Conservation (phyloP, 163 green algal species). For the Volvox carteri region DNA sequence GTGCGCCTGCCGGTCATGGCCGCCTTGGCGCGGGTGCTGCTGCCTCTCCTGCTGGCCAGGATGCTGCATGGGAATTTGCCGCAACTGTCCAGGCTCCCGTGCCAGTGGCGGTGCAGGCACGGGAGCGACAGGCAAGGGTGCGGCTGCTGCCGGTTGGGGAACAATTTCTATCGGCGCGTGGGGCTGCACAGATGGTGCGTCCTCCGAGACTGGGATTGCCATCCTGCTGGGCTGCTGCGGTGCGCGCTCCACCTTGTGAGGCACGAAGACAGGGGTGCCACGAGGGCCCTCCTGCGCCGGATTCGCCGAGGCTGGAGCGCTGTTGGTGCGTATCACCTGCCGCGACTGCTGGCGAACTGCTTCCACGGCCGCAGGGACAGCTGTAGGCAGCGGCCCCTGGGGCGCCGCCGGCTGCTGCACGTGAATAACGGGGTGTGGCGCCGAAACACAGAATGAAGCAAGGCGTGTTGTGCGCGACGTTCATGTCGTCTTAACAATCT, state of each 20-base stretch:
- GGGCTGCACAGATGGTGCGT: not conserved
- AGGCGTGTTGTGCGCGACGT: not conserved
- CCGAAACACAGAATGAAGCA: not conserved
- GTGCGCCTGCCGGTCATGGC: slow-evolving; percentile 38
- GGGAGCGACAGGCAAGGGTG: not conserved
- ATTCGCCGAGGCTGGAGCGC: slow-evolving; percentile 39
- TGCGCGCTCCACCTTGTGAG: slow-evolving; percentile 21
- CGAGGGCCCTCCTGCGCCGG: slow-evolving; percentile 41
- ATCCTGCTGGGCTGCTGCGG: slow-evolving; percentile 42
- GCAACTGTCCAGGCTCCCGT: not conserved
- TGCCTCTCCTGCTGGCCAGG: not conserved
- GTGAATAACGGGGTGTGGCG: slow-evolving; percentile 9
- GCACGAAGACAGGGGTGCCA: slow-evolving; percentile 10
- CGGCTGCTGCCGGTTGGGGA: not conserved
- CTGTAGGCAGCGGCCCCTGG: slow-evolving; percentile 41
- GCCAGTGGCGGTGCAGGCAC: not conserved
- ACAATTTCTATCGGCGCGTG: not conserved
- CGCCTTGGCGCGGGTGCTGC: not conserved
- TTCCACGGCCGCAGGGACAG: slow-evolving; percentile 49
- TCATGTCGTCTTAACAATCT: not conserved
- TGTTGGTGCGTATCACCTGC: slow-evolving; percentile 46
- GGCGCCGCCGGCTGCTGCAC: slow-evolving; percentile 48
- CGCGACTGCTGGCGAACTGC: slow-evolving; percentile 44
- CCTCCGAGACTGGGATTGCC: not conserved
- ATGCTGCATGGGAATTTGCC: not conserved